Percentiles rank a stretch among this genome's conserved stretches.
These are phyloP conservation scores for Penicillium desertorum DNA, from an alignment of 495 filamentous ascomycete species.

Conservation along the genomic window DNA sequence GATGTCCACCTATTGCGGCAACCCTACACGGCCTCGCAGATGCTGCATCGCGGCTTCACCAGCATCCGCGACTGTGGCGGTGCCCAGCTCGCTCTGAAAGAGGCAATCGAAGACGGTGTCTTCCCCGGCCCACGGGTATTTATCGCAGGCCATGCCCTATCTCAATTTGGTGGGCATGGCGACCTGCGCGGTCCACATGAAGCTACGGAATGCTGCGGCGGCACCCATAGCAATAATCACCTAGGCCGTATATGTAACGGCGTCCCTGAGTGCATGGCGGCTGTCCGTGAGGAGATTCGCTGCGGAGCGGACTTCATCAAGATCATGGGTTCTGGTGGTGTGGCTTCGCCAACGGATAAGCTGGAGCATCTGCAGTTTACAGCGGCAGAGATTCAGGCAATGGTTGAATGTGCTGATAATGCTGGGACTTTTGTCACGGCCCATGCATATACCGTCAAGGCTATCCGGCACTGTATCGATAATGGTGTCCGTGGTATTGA, in stretches of 20 bases:
- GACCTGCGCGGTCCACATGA: conserved; percentile 43
- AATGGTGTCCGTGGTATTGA: conserved; percentile 58
- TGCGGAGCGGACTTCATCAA: conserved; percentile 57
- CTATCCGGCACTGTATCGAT: conserved; percentile 53
- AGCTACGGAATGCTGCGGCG: conserved; percentile 44
- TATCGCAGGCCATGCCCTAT: conserved; percentile 43
- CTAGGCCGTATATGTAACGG: conserved; percentile 50
- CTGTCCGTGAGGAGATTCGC: conserved; percentile 52
- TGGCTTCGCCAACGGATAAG: conserved; percentile 51
- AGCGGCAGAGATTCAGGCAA: conserved; percentile 50
- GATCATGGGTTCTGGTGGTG: conserved; percentile 57
- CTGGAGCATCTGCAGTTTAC: conserved; percentile 54
- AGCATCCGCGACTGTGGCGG: conserved; percentile 54
- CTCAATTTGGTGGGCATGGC: conserved; percentile 57
- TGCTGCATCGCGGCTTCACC: conserved; percentile 55
- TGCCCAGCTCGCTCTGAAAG: conserved; percentile 48
- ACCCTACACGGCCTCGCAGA: conserved; percentile 46
- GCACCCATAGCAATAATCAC: conserved; percentile 29
- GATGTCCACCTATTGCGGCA: conserved; percentile 39
- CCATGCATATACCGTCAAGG: conserved; percentile 52
- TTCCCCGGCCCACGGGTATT: conserved; percentile 51
- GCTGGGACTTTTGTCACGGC: conserved; percentile 54
- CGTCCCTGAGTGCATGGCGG: conserved; percentile 49
- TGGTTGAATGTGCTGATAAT: conserved; percentile 46
- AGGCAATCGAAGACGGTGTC: conserved; percentile 51